Evolutionary conservation across 2,329 filamentous ascomycete species (phyloP).

Genomic region (Pseudodiploospora longispora): DNA sequence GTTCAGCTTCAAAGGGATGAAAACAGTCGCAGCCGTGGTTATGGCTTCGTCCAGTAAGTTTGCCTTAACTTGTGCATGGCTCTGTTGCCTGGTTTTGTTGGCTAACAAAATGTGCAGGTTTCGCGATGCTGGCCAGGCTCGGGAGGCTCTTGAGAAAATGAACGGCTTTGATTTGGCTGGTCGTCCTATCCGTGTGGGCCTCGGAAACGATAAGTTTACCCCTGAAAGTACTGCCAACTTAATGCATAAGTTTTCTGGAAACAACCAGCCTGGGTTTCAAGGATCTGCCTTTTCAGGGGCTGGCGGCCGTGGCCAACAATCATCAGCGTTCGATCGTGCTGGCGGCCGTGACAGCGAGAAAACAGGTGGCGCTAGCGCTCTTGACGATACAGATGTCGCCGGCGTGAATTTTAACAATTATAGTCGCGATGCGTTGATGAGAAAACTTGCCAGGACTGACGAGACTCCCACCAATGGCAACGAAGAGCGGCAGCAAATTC

Average conservation of each 20-base stretch:
- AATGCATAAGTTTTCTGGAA: conserved; percentile 82
- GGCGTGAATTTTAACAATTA: conserved; percentile 99
- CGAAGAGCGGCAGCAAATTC: conserved; percentile 57
- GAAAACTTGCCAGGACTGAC: conserved; percentile 93
- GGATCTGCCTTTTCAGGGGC: conserved; percentile 87
- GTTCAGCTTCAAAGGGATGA: conserved; percentile 97
- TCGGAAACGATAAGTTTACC: conserved; percentile 99
- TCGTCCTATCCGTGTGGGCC: conserved; percentile 93
- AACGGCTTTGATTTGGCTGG: conserved; percentile 98
- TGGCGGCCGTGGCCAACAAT: conserved; percentile 77
- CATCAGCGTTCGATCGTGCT: conserved; percentile 84
- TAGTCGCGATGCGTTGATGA: conserved; percentile 96
- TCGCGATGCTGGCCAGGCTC: conserved; percentile 80
- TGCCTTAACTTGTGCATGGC: neutral
- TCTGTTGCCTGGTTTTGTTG: neutral
- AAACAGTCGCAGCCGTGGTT: conserved; percentile 79
- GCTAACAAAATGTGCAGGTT: conserved; percentile 53
- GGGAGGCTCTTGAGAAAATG: conserved; percentile 96
- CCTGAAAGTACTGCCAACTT: conserved; percentile 91
- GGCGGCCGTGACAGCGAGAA: conserved; percentile 86
- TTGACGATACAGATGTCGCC: conserved; percentile 95
- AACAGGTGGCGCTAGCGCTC: conserved; percentile 80
- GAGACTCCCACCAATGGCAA: conserved; percentile 59
- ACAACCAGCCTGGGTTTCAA: conserved; percentile 64
- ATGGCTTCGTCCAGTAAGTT: conserved; percentile 96